Base-by-base conservation (phyloP, 768 basidiomycete genomes). In the Russula foetens region DNA sequence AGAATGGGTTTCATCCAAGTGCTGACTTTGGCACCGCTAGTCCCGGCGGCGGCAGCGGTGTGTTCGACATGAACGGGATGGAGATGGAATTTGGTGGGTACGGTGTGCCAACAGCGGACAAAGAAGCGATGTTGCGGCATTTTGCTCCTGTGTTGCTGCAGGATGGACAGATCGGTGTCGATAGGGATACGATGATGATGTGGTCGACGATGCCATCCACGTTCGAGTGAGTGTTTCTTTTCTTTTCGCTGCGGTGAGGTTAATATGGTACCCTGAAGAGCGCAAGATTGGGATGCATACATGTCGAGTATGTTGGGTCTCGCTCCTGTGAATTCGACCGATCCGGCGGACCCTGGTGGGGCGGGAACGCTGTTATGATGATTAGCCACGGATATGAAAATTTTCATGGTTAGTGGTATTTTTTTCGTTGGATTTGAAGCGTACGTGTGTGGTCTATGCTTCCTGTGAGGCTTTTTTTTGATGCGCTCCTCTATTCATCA, bases 141-240 rank as follows among this genome's bases (percentile, higher is more conserved):
- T 56, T 64, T 15, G 41, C 53, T 14, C 54, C 51, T 4, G 31
- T 24, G 24, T 11, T 63, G 17, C 3, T 53, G 45, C 58, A 57
- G 26, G 59, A 66, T 19, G 65, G 65, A 24, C 65, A 66, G 52
- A 56, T 64, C 19, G 65, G 63, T 4, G 65, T 61, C 21, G 63
- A 64, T 51, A 52, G 38, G 19, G 59, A 66, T 11, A 66, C 65
- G 38, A 58, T 64, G 63, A 64, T 53, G 63, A 66, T 66, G 65
- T 66, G 63, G 65, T 61, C 63, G n/a, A 58, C 52, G 49, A 50
- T 66, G 59, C 65, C 65, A 8, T 41, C 59, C 4, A 52, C 45
- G 4, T 51, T 47, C 19, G 63, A 64, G 65, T 66, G 53, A 52
- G 65, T 64, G 15, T 33, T 3, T 2, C 1, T 17, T 4, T 44